Evolutionary conservation across 1,284 basidiomycete genomes (phyloP), one percentile per base, ranked within the genome.

Genomic region (Veloboletus limbatus): DNA sequence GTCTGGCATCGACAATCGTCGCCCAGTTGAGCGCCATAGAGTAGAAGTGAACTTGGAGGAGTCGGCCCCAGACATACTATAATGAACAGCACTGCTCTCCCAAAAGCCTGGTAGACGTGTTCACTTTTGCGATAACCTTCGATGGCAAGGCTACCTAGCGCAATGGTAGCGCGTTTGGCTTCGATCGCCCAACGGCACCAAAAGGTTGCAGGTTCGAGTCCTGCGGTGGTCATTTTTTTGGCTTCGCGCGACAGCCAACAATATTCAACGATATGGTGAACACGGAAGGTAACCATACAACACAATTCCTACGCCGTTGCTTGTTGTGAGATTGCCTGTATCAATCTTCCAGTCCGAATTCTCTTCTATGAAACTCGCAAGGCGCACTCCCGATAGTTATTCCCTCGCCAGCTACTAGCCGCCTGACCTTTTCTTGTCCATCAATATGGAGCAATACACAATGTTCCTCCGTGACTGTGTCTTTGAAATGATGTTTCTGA

Each of bases 191-290:
- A 50, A 63, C 68, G 69, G 63, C 51, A 87, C 80, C 82, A 85
- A 82, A 82, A 85, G 82, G 83, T 81, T 85, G 83, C 82, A 85
- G 84, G 85, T 88, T 88, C 85, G 85, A 88, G 83, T 85, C 85
- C 82, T 85, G 82, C 82, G 78, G 81, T 82, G 80, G 81, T 63
- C 65, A 67, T 39, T 5, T 59, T 68, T 59, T 55, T 48, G 8
- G 28, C n/a, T n/a, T 38, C 16, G 7, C 31, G 25, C 16, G 7
- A 22, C 37, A 17, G 18, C 14, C 5, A 16, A 20, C 8, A 8
- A 13, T 6, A 2, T 4, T 11, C 5, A 16, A 20, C 8, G 10
- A 13, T 6, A 2, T 4, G 4, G 13, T 18, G 28, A 48, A 13
- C 14, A n/a, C 7, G 6, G n/a, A 27, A 18, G 3, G 20, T 54